Evolutionary conservation across 2,329 filamentous ascomycete species (phyloP).

Genomic region (Botryotinia calthae): DNA sequence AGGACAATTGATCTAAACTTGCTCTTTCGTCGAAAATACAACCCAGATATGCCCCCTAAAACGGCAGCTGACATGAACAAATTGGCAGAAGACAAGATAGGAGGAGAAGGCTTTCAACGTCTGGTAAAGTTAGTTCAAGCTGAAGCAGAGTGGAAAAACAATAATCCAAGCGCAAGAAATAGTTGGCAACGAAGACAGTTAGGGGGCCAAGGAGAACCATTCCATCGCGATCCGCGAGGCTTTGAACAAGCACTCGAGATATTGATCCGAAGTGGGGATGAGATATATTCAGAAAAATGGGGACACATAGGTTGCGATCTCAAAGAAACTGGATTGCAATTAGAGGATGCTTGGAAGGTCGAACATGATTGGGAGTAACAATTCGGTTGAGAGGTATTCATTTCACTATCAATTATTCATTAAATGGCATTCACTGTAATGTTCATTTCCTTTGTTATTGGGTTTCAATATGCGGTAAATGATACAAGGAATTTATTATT

Average conservation of each 20-base stretch:
- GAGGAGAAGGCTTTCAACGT: constrained; percentile 34
- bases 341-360: constrained; percentile 48
- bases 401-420: not conserved
- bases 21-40: constrained; percentile 6
- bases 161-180: constrained; percentile 42
- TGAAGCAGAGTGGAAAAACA: constrained; percentile 33
- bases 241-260: constrained; percentile 46
- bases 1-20: constrained; percentile 31
- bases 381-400: not conserved
- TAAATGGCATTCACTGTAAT: too few species aligned
- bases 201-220: constrained; percentile 54
- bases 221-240: constrained; percentile 49
- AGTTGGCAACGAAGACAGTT: constrained; percentile 52
- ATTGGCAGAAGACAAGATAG: not conserved
- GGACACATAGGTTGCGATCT: constrained; percentile 47
- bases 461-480: not conserved
- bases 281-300: constrained; percentile 46
- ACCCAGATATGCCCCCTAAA: not conserved
- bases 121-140: constrained; percentile 36
- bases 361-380: constrained; percentile 42
- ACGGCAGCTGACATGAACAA: constrained; percentile 24
- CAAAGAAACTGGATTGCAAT: constrained; percentile 39
- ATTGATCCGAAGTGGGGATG: constrained; percentile 45
- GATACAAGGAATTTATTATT: not conserved
- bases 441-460: too few species aligned